Conservation (phyloP, 495 filamentous ascomycete genomes). For the Daldinia decipiens region DNA sequence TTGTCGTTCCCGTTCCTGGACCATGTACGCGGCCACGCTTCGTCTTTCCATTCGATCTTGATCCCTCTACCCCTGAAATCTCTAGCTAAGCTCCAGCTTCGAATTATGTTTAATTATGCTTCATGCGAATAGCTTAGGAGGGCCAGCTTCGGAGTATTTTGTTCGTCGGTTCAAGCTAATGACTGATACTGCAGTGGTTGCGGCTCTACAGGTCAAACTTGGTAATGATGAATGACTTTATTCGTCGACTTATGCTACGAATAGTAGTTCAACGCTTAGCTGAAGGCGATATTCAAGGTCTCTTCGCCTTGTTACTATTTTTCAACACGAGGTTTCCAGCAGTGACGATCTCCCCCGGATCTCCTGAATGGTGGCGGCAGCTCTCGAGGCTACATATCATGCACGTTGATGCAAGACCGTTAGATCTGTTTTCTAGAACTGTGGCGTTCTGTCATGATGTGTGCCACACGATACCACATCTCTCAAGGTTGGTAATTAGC, state of each 20-base stretch:
- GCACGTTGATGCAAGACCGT: conserved; percentile 38
- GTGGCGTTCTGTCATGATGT: conserved; percentile 16
- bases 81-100: conserved; percentile 11
- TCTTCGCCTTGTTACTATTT: conserved; percentile 35
- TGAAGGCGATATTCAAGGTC: conserved; percentile 13
- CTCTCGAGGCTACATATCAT: conserved; percentile 28
- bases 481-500: conserved; percentile 27
- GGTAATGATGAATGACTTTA: conserved; percentile 1
- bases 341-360: conserved; percentile 30
- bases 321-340: conserved; percentile 38
- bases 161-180: conserved; percentile 8
- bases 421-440: conserved; percentile 21
- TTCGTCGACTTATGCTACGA: neutral
- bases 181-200: conserved; percentile 12
- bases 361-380: conserved; percentile 18
- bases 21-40: conserved; percentile 21
- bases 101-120: conserved; percentile 30
- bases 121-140: conserved; percentile 18
- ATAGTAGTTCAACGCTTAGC: conserved; percentile 14
- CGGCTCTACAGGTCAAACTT: conserved; percentile 8
- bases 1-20: conserved; percentile 21
- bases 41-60: conserved; percentile 19
- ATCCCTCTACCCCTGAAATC: conserved; percentile 25
- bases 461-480: conserved; percentile 24
- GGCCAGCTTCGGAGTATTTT: conserved; percentile 14